Percentiles rank a stretch among this genome's conserved stretches.
Conservation (phyloP, 75 land plant genomes). For the Larix kaempferi region DNA sequence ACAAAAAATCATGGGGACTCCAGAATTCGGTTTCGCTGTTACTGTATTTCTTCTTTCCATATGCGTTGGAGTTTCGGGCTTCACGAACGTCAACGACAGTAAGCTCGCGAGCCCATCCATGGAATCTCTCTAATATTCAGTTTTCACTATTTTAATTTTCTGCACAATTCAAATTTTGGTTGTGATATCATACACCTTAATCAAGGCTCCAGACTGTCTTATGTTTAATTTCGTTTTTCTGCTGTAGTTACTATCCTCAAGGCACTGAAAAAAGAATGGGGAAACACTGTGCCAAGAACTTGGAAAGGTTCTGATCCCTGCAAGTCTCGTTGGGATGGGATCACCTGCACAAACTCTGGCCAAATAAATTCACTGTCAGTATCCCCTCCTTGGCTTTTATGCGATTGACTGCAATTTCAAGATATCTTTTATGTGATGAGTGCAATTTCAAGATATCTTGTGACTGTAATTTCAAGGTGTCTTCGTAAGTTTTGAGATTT, state of each 20-base stretch:
- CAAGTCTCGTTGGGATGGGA: background rate
- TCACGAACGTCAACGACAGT: constrained; percentile 3
- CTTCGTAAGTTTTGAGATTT: too few relatives aligned
- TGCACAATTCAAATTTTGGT: background rate
- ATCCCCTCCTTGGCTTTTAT: too few relatives aligned
- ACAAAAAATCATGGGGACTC: too few relatives aligned
- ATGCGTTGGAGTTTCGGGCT: background rate
- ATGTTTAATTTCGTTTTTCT: background rate
- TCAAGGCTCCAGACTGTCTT: background rate
- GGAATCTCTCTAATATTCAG: too few relatives aligned
- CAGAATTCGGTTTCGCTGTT: too few relatives aligned
- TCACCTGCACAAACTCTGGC: background rate
- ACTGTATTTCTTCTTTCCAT: too few relatives aligned
- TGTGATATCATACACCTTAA: too few relatives aligned
- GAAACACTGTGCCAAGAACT: background rate
- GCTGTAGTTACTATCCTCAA: background rate
- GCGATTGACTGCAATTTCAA: too few relatives aligned
- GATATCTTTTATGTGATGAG: too few relatives aligned
- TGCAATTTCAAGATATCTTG: too few relatives aligned
- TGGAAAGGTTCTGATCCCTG: constrained; percentile 8
- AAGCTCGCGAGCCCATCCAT: background rate
- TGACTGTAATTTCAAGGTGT: too few relatives aligned
- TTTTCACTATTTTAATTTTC: too few relatives aligned
- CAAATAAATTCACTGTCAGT: background rate
- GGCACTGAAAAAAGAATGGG: background rate